phyloP scores from a whole-genome alignment of 2,329 filamentous ascomycete species.

The Xylariaceae sp. region DNA sequence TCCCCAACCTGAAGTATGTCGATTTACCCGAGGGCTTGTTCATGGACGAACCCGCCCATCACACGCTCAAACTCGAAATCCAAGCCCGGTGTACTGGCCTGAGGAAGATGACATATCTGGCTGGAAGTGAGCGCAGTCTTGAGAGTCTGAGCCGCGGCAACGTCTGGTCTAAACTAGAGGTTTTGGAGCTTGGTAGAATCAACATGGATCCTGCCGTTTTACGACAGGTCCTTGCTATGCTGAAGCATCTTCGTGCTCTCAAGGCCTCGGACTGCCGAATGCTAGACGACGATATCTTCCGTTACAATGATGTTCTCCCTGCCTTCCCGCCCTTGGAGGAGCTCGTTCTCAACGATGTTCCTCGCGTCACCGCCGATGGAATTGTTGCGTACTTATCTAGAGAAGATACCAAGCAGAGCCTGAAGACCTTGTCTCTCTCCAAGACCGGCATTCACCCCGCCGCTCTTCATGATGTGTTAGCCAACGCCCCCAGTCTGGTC shows the following conservation, averaged over 20 bases:
- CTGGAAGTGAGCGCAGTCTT: conserved; percentile 73
- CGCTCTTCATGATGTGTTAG: conserved; percentile 56
- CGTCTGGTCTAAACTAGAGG: conserved; percentile 66
- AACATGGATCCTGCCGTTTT: conserved; percentile 66
- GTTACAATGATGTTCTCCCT: conserved; percentile 58
- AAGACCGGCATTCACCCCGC: conserved; percentile 64
- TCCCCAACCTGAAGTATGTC: conserved; percentile 81
- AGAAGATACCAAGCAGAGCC: conserved; percentile 51
- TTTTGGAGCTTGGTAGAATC: conserved; percentile 64
- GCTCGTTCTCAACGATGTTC: conserved; percentile 66
- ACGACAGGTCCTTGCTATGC: conserved; percentile 62
- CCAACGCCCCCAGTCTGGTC: conserved; percentile 51
- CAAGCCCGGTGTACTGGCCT: conserved; percentile 78
- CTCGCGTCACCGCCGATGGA: conserved; percentile 66
- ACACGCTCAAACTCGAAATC: conserved; percentile 74
- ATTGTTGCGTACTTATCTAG: conserved; percentile 62
- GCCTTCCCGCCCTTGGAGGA: conserved; percentile 70
- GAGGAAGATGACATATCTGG: conserved; percentile 80
- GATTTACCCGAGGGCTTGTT: conserved; percentile 88
- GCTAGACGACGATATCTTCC: conserved; percentile 74
- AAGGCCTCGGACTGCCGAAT: conserved; percentile 65
- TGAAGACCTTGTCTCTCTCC: conserved; percentile 65
- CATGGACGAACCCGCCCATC: conserved; percentile 69
- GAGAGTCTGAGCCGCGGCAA: conserved; percentile 60
- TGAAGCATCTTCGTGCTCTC: conserved; percentile 65